These are phyloP conservation scores for Pugionium dolabratum DNA, from an alignment of 345 rosid genomes.

Conservation along the genomic window DNA sequence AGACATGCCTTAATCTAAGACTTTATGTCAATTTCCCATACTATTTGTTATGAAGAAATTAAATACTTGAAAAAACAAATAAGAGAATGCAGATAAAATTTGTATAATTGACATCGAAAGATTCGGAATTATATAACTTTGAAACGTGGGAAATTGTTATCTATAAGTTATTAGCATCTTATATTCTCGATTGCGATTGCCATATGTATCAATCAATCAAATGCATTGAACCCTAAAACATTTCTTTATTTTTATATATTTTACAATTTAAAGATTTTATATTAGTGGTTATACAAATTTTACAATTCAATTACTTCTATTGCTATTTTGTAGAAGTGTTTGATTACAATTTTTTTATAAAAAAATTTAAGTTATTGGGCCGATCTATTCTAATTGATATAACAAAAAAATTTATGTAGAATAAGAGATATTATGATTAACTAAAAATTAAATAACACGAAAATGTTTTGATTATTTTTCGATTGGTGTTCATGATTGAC, in stretches of 20 bases:
- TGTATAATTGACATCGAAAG: constrained; percentile 46
- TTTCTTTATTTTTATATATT: not conserved
- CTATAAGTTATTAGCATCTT: constrained; percentile 53
- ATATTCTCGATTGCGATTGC: constrained; percentile 48
- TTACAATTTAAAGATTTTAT: no score
- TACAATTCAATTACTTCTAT: no score
- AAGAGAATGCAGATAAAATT: constrained; percentile 12
- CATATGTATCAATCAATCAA: constrained; percentile 9
- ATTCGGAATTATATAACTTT: constrained; percentile 62
- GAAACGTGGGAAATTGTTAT: constrained; percentile 65
- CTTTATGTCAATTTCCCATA: constrained; percentile 42
- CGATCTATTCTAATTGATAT: no score
- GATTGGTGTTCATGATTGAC: constrained; percentile 4
- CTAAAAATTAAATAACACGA: not conserved
- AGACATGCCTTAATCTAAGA: constrained; percentile 26
- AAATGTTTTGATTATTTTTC: not conserved
- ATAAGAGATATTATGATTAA: not conserved
- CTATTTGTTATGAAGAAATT: not conserved
- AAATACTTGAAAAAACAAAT: constrained; percentile 3
- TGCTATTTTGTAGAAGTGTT: no score
- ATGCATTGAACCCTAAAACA: constrained; percentile 20
- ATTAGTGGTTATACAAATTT: no score
- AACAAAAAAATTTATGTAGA: no score
- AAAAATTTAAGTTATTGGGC: no score
- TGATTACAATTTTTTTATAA: no score